Conservation (phyloP, 2,329 filamentous ascomycete genomes). For the Fusarium tricinctum region DNA sequence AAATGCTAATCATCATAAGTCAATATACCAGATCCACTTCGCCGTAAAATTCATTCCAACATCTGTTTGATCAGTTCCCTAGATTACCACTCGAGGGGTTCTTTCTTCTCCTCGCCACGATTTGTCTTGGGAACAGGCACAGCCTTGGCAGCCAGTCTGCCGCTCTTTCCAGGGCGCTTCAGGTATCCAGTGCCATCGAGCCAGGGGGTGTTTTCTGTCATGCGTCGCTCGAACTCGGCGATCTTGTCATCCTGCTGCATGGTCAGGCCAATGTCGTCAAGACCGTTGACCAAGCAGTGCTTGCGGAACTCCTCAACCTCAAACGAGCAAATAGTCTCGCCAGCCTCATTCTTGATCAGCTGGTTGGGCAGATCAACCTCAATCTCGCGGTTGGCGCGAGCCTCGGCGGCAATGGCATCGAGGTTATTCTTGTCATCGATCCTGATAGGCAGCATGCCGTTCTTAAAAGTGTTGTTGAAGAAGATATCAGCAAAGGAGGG, state of each 20-base stretch:
- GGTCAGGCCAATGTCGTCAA: constrained; percentile 95
- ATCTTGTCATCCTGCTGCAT: constrained; percentile 95
- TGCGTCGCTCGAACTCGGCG: constrained; percentile 81
- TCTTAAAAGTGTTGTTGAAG: constrained; percentile 99
- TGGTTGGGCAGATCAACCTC: constrained; percentile 92
- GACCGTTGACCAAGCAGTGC: constrained; percentile 91
- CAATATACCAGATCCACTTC: constrained; percentile 40
- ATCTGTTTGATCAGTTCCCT: constrained; percentile 7
- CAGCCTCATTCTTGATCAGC: constrained; percentile 80
- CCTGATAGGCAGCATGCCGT: constrained; percentile 93
- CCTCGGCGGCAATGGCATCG: constrained; percentile 80
- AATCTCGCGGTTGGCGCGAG: constrained; percentile 82
- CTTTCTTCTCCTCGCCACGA: constrained; percentile 83
- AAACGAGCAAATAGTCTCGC: constrained; percentile 81
- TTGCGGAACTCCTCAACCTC: constrained; percentile 94
- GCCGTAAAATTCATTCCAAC: constrained; percentile 43
- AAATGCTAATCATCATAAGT: constrained; percentile 45
- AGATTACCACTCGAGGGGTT: constrained; percentile 88
- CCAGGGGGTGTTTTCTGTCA: constrained; percentile 87
- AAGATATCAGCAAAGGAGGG: constrained; percentile 85
- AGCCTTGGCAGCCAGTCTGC: constrained; percentile 70
- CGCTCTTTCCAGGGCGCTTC: constrained; percentile 67
- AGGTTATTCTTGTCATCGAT: constrained; percentile 78
- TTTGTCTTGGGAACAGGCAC: constrained; percentile 89
- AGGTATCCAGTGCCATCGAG: constrained; percentile 89